Evolutionary conservation across 78 protist genomes (phyloP), one percentile per base, ranked within the genome.

Genomic region (Bigelowiella natans): DNA sequence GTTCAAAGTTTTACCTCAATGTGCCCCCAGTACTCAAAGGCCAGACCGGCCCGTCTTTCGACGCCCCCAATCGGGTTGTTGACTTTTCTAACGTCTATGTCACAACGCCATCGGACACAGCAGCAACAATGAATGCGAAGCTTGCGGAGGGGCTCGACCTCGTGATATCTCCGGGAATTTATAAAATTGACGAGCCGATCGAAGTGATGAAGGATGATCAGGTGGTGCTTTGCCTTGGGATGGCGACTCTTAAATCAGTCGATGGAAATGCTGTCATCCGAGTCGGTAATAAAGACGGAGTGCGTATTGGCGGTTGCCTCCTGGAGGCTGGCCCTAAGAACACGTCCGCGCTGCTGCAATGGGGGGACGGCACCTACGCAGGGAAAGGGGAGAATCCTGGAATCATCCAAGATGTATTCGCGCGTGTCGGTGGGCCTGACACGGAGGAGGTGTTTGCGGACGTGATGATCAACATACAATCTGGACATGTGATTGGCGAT

Each of bases 341-440:
- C 36, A n/a, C 82, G 36, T n/a, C 82, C 82, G 29, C 82, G 28
- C 29, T 63, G 82, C 29, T 63, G 36, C 82, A 63, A 63, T 63
- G 28, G 36, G 82, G 82, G 36, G 29, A 28, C 28, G 36, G 82
- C 28, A 63, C 28, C 29, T 63, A 28, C 82, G 82, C 29, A 29
- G 82, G 36, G 82, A 29, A 28, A 29, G 29, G 82, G 36, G 29
- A 63, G 28, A 63, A 63, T 63, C 82, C 82, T 29, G 28, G 36
- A 29, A n/a, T 63, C 82, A n/a, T 63, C 36, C 29, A 63, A n/a
- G 82, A 63, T 29, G 29, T 63, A 28, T 63, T 63, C 29, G 82
- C 82, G 82, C 82, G 82, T 63, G 82, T 63, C 29, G 82, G 82
- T 63, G 82, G 82, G 36, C n/a, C n/a, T n/a, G n/a, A n/a, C n/a